Evolutionary conservation across 257 asterid genomes (phyloP).

Genomic region (Apocynum venetum): DNA sequence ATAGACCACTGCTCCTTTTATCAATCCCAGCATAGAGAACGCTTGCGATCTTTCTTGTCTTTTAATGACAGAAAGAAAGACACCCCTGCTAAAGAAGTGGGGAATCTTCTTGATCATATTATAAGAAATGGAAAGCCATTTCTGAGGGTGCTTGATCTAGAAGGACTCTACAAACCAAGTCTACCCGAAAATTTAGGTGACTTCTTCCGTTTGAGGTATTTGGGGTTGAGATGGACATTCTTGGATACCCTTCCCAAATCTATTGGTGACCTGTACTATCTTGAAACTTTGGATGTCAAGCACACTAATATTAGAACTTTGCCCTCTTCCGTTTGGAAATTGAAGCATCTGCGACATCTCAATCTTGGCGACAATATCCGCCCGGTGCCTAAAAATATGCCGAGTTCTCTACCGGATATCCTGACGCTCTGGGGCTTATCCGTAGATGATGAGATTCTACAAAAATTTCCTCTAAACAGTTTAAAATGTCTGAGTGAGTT

Average conservation of each 20-base stretch:
- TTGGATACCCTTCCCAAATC: constrained; percentile 32
- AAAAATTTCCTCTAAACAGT: constrained; percentile 14
- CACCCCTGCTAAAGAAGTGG: constrained; percentile 30
- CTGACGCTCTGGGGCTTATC: constrained; percentile 33
- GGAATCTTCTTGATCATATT: constrained; percentile 17
- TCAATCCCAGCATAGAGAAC: not conserved
- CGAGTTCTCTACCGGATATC: constrained; percentile 21
- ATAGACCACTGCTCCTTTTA: constrained; percentile 1
- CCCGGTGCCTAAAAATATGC: constrained; percentile 22
- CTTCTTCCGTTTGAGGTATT: constrained; percentile 27
- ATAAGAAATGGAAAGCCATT: constrained; percentile 25
- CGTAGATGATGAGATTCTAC: constrained; percentile 14
- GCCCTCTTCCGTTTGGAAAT: constrained; percentile 33
- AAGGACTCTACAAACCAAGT: constrained; percentile 35
- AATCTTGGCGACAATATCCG: constrained; percentile 20
- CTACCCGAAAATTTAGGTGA: constrained; percentile 37
- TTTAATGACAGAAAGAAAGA: constrained; percentile 31
- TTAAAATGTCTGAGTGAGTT: constrained; percentile 25
- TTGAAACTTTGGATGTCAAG: constrained; percentile 35
- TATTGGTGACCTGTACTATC: constrained; percentile 22
- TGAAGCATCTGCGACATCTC: constrained; percentile 32
- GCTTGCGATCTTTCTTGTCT: constrained; percentile 28
- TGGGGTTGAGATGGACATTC: constrained; percentile 47
- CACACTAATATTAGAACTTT: constrained; percentile 29
- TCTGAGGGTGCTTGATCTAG: constrained; percentile 42